A percentile compares a stretch with the other conserved stretches of the same genome.
phyloP scores from a whole-genome alignment of 345 rosid species.

The Salix dunnii region DNA sequence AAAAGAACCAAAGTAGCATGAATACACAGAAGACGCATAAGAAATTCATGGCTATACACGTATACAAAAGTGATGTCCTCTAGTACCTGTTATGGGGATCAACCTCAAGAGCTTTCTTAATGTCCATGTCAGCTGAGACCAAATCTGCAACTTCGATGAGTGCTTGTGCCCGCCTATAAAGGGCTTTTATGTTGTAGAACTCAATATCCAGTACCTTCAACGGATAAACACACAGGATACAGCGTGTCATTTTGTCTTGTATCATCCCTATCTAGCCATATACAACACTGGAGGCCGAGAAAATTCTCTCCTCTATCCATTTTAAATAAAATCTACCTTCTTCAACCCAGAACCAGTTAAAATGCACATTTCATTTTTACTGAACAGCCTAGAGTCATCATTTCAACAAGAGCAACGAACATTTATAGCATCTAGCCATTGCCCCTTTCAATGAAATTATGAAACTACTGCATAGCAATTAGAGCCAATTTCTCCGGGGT shows the following conservation, averaged over 20 bases:
- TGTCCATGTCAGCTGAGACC: conserved; percentile 45
- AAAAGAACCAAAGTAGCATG: not conserved
- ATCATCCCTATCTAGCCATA: too few species aligned
- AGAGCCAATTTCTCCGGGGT: not conserved
- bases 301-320: too few species aligned
- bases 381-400: not conserved
- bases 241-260: not conserved
- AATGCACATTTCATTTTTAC: too few species aligned
- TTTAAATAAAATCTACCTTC: too few species aligned
- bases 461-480: not conserved
- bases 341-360: too few species aligned
- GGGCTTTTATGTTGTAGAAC: conserved; percentile 49
- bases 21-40: not conserved
- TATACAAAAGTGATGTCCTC: not conserved
- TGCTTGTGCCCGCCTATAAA: conserved; percentile 63
- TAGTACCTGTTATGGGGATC: conserved; percentile 52
- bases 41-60: not conserved
- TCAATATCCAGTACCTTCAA: conserved; percentile 48
- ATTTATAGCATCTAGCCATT: not conserved
- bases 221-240: conserved; percentile 13
- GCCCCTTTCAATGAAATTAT: not conserved
- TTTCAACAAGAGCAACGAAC: not conserved
- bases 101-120: conserved; percentile 52
- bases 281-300: too few species aligned
- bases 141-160: conserved; percentile 44